Evolutionary conservation across 306 rosid species (phyloP), one percentile per base, ranked within the genome.

Genomic region (Castanea crenata): DNA sequence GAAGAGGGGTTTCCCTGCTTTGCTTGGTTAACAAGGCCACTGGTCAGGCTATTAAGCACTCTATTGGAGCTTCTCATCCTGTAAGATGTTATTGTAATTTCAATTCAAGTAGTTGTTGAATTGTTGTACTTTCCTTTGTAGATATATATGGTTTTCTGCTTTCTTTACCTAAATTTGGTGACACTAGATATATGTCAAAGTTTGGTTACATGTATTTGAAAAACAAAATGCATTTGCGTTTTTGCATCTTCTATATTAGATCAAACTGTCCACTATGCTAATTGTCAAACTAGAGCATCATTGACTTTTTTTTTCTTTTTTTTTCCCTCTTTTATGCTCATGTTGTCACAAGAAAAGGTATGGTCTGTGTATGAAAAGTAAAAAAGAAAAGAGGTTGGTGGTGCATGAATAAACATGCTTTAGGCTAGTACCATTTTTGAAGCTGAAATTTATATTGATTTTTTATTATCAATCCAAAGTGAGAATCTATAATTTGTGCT

Each of bases 21-120:
- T 82, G 80, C 98, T 80, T 93, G 74, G 86, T 91, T 64, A 93
- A 93, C 89, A 87, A 89, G 79, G 93, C 85, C 75, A 90, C 97
- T 32, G 91, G 94, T 70, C 91, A 81, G 82, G 98, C 97, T 55
- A 59, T 93, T 34, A 93, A 91, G 90, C 98, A 93, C 55, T 91
- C 97, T 79, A 31, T 76, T 8, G 98, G 92, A 46, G 90, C 83
- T 74, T 1, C 80, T 61, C 93, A 90, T 82, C 97, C 98, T 15
- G 98, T 93, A 83, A 82, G 83, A 68, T 64, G 69, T 34, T 10
- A 23, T 58, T 63, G 12, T 74, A 71, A 12, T 3, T 46, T 49
- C 38, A 46, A 0, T 65, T 63, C 19, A 32, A 75, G 65, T 59
- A 31, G 21, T 25, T 71, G 46, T 8, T 41, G 46, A 41, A 34